phyloP scores from a whole-genome alignment of 768 basidiomycete species.

The Trametes elegans region DNA sequence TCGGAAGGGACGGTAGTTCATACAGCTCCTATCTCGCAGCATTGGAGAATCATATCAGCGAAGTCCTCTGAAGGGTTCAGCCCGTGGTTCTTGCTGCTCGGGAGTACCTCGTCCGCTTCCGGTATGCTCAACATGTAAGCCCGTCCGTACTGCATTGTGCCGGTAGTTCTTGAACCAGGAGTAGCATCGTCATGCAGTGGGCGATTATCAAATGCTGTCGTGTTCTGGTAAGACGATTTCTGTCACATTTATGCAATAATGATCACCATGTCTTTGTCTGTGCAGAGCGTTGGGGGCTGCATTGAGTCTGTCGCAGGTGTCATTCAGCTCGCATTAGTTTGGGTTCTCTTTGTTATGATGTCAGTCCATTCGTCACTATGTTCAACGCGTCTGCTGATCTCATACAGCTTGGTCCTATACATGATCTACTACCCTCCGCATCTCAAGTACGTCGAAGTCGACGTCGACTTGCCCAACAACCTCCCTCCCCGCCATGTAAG shows the following conservation, averaged over 20 bases:
- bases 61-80: slow-evolving; percentile 87
- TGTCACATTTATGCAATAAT: background rate
- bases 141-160: background rate
- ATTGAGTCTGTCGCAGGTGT: slow-evolving; percentile 80
- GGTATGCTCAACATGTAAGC: slow-evolving; percentile 82
- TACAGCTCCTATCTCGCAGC: slow-evolving; percentile 39
- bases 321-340: slow-evolving; percentile 78
- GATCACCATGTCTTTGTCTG: background rate
- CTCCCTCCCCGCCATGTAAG: slow-evolving; percentile 44
- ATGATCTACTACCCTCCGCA: slow-evolving; percentile 88
- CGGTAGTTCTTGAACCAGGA: background rate
- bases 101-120: slow-evolving; percentile 79
- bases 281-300: slow-evolving; percentile 66
- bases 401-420: slow-evolving; percentile 79
- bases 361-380: slow-evolving; percentile 39
- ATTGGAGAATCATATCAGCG: slow-evolving; percentile 73
- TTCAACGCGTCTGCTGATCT: background rate
- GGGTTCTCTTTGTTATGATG: slow-evolving; percentile 84
- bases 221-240: slow-evolving; percentile 54
- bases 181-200: slow-evolving; percentile 83
- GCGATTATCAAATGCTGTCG: slow-evolving; percentile 78
- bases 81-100: slow-evolving; percentile 88
- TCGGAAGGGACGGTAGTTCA: slow-evolving; percentile 18
- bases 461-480: slow-evolving; percentile 41
- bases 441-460: slow-evolving; percentile 63